Base-by-base conservation (phyloP, 176 grass and related monocot species). In the Raddia guianensis region DNA sequence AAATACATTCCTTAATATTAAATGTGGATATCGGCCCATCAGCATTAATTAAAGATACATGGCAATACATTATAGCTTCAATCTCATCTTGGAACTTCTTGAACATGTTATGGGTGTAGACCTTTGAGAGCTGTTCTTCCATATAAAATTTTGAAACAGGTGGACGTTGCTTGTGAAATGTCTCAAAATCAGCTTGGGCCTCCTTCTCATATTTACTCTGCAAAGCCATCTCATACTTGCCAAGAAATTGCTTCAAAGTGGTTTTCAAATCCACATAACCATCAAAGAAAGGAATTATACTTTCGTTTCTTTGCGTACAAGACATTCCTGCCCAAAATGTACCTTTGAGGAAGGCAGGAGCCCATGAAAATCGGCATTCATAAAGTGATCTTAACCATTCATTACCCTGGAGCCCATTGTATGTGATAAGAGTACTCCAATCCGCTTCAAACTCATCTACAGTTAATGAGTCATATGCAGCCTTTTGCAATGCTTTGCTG, bases 21-120 rank as follows among this genome's bases (percentile, higher is more conserved):
- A 93, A 98, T 65, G 92, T 93, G 52, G 88, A 95, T 63, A 85
- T 78, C 20, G 86, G 61, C 27, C 86, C 84, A 58, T 93, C 84
- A 58, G 60, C 77, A 82, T 62, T 82, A 37, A 87, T 35, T 68
- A 95, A 70, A 72, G 90, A 89, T 81, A 91, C 90, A 64, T 98
- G 92, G 73, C 92, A 98, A 85, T 98, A 98, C 96, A 98, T 98
- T 72, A 98, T 98, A 72, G 92, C 90, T 86, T 95, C 92, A 73
- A 98, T 91, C 86, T 98, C 96, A 95, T 95, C 92, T 74, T 98
- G 96, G 57, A 98, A 95, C 71, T 87, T 93, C 83, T 98, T 98
- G 70, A 98, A 98, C 81, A 95, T 93, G 79, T 93, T 98, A 79
- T 93, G 88, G 54, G 96, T 98, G 83, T 95, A 98, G 56, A 93